Evolutionary conservation across 495 filamentous ascomycete species (phyloP).

Genomic region (Trichodelitschia bisporula): DNA sequence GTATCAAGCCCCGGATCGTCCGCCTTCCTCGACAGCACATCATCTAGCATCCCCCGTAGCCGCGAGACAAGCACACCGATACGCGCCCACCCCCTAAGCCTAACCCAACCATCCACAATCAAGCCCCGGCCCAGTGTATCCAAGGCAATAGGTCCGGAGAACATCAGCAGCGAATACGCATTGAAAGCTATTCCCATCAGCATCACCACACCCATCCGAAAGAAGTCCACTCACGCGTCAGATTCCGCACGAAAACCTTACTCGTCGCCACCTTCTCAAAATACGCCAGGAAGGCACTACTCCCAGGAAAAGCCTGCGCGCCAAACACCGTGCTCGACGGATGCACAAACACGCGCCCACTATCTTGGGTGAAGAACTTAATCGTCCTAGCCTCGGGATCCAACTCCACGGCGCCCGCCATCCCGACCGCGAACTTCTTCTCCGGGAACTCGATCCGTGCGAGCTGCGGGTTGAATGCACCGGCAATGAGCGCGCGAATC

Average conservation of each 20-base stretch:
- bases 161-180: slow-evolving; percentile 71
- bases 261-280: slow-evolving; percentile 77
- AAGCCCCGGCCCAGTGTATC: slow-evolving; percentile 77
- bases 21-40: slow-evolving; percentile 49
- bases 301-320: slow-evolving; percentile 36
- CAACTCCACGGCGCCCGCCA: slow-evolving; percentile 68
- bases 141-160: slow-evolving; percentile 58
- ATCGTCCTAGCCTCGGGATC: slow-evolving; percentile 84
- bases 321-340: slow-evolving; percentile 69
- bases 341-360: slow-evolving; percentile 76
- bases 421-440: slow-evolving; percentile 71
- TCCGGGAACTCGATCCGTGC: slow-evolving; percentile 80
- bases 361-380: slow-evolving; percentile 72
- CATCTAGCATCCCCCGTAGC: slow-evolving; percentile 66
- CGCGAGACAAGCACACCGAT: slow-evolving; percentile 77
- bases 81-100: slow-evolving; percentile 76
- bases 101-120: slow-evolving; percentile 80
- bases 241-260: slow-evolving; percentile 68
- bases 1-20: slow-evolving; percentile 44
- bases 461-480: slow-evolving; percentile 73
- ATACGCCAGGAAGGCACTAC: slow-evolving; percentile 48
- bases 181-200: slow-evolving; percentile 42
- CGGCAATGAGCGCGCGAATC: slow-evolving; percentile 70
- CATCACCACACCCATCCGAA: neutral
- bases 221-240: slow-evolving; percentile 43